Conservation (phyloP, 345 rosid species). For the Pistacia atlantica region DNA sequence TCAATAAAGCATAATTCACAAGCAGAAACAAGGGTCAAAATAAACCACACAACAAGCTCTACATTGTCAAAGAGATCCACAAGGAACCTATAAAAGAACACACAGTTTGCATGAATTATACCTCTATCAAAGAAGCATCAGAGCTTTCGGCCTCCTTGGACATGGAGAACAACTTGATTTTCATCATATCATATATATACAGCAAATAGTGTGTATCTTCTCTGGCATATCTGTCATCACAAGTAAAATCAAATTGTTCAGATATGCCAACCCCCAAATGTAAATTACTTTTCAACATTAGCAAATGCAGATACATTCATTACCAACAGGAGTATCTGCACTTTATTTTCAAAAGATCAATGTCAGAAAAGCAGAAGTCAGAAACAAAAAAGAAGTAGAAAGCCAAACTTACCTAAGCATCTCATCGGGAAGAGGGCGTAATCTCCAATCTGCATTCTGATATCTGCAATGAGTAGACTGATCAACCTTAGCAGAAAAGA, state of each 20-base stretch:
- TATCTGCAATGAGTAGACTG: conserved; percentile 59
- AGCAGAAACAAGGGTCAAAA: neutral
- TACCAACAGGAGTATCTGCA: neutral
- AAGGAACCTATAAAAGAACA: no score
- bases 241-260: conserved; percentile 8
- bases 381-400: neutral
- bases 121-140: conserved; percentile 74
- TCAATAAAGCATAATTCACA: neutral
- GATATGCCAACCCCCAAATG: no score
- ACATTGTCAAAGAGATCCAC: no score
- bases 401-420: conserved; percentile 65
- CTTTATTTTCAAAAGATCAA: neutral
- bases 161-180: conserved; percentile 40
- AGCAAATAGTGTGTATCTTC: conserved; percentile 95
- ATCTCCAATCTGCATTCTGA: conserved; percentile 97
- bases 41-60: no score
- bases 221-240: conserved; percentile 78
- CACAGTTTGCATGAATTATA: conserved; percentile 26
- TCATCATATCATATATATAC: conserved; percentile 82
- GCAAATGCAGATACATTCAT: no score
- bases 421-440: conserved; percentile 85
- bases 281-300: neutral
- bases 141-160: conserved; percentile 45
- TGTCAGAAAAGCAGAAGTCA: neutral
- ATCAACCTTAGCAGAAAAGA: conserved; percentile 18